phyloP scores from a whole-genome alignment of 2,329 filamentous ascomycete species.

The Volutella citrinella region DNA sequence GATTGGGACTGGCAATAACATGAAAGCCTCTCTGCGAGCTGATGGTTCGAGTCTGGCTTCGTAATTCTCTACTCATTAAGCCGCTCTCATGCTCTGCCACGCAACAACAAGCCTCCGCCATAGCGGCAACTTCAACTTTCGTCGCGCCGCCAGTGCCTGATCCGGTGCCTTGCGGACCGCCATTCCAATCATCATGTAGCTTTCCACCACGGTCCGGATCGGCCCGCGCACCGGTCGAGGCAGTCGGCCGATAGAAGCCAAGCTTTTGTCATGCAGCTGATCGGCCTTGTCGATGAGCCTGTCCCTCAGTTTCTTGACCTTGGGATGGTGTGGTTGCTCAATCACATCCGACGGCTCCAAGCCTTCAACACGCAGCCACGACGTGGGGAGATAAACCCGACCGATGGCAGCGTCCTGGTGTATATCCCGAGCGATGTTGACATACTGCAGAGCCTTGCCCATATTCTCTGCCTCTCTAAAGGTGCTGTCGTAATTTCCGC shows the following conservation, averaged over 20 bases:
- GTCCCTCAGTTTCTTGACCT: constrained; percentile 47
- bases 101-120: constrained; percentile 51
- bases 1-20: no score
- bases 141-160: no score
- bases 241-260: constrained; percentile 57
- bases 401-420: constrained; percentile 60
- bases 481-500: no score
- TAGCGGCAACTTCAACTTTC: constrained; percentile 42
- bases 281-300: constrained; percentile 61
- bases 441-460: constrained; percentile 73
- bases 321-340: constrained; percentile 34
- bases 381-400: constrained; percentile 65
- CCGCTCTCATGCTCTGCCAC: no score
- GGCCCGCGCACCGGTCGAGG: constrained; percentile 59
- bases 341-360: constrained; percentile 55
- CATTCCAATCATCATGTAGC: constrained; percentile 75
- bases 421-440: constrained; percentile 77
- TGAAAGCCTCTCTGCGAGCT: no score
- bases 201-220: constrained; percentile 68
- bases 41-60: no score
- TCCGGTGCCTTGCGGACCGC: no score
- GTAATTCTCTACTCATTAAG: no score
- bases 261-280: constrained; percentile 52
- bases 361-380: constrained; percentile 59
- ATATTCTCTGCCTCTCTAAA: no score